These are phyloP conservation scores for Gnetum montanum DNA, from an alignment of 75 land plant species.

Conservation along the genomic window DNA sequence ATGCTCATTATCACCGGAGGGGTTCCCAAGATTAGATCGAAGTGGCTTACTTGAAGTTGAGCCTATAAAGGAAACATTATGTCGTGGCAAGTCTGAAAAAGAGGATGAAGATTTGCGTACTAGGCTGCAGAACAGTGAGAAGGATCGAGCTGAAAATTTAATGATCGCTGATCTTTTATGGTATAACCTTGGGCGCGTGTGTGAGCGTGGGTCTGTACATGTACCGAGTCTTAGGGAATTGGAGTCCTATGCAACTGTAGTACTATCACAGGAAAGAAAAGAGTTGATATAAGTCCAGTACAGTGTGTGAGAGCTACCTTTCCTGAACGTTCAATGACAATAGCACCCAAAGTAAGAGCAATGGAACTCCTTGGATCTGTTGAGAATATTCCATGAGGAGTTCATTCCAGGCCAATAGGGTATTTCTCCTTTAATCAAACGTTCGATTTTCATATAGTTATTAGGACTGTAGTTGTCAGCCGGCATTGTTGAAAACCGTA, in stretches of 20 bases:
- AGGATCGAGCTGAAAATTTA: constrained; percentile 95
- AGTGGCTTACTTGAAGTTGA: constrained; percentile 82
- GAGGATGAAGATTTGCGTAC: constrained; percentile 69
- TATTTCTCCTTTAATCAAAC: constrained; percentile 80
- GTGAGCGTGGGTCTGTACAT: constrained; percentile 85
- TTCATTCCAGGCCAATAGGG: constrained; percentile 90
- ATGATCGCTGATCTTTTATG: constrained; percentile 98
- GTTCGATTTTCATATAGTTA: constrained; percentile 95
- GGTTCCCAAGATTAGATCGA: constrained; percentile 66
- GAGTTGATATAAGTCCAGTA: constrained; percentile 35
- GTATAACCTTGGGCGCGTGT: constrained; percentile 95
- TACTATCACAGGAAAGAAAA: constrained; percentile 73
- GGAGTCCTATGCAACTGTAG: constrained; percentile 97
- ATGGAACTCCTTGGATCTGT: constrained; percentile 89
- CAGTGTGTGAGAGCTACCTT: constrained; percentile 92
- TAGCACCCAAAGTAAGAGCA: constrained; percentile 90
- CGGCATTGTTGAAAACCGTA: too few species aligned
- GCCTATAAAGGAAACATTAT: constrained; percentile 90
- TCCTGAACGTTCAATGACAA: constrained; percentile 99
- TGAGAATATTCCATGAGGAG: constrained; percentile 68
- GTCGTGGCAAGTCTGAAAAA: constrained; percentile 60
- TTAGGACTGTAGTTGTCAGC: constrained; percentile 78
- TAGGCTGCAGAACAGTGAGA: constrained; percentile 82
- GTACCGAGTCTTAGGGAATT: constrained; percentile 92
- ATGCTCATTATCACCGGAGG: constrained; percentile 92